phyloP scores from a whole-genome alignment of 164 flowering plant species.

The Vitis cinerea region DNA sequence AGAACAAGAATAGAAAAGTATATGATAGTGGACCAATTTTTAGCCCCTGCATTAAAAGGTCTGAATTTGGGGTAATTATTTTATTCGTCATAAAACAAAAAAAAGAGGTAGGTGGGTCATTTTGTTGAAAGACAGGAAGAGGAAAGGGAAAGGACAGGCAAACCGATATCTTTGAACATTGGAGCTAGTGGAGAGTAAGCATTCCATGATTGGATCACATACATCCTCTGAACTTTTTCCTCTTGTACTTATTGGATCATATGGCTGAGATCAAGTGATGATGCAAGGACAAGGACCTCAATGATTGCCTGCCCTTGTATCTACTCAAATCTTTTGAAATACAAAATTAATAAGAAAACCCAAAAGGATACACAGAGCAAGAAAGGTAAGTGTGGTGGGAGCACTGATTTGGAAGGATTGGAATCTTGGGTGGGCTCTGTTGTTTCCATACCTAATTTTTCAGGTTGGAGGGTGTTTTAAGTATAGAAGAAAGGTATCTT shows the following conservation, averaged over 20 bases:
- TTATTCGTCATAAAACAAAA: background rate
- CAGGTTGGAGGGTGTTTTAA: background rate
- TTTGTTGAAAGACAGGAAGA: background rate
- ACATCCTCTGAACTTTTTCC: background rate
- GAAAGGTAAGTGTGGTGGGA: background rate
- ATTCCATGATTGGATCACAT: background rate
- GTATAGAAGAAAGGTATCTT: conserved; percentile 26
- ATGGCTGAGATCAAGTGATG: background rate
- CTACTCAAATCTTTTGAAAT: background rate
- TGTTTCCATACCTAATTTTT: background rate
- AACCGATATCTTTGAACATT: background rate
- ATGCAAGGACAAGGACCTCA: background rate
- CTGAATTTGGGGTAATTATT: background rate
- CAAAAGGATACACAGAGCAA: background rate
- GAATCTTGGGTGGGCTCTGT: conserved; percentile 16
- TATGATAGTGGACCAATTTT: too few relatives aligned
- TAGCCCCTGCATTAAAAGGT: too few relatives aligned
- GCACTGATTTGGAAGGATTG: conserved; percentile 3
- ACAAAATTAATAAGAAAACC: too few relatives aligned
- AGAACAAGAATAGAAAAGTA: too few relatives aligned
- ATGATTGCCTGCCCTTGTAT: background rate
- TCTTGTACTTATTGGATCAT: background rate
- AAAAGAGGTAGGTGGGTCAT: background rate
- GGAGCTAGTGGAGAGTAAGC: background rate
- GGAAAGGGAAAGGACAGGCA: conserved; percentile 4